Evolutionary conservation across 2,329 filamentous ascomycete species (phyloP), one percentile per base, ranked within the genome.

Genomic region (Verticillium alfalfae): DNA sequence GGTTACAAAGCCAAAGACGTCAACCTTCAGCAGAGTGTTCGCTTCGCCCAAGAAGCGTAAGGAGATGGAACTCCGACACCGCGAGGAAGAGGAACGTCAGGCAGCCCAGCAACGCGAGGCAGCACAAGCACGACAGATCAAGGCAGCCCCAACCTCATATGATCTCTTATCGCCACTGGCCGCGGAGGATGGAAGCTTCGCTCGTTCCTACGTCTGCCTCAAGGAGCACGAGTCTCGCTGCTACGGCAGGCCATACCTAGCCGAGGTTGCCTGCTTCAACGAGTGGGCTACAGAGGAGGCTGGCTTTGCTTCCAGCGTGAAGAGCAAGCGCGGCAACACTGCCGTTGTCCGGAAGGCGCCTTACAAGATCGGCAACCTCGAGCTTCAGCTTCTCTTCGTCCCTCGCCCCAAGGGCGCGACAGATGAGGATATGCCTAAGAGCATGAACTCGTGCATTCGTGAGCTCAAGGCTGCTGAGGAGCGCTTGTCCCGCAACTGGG

Each of bases 381-480:
- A 97, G 73, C 81, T 99, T 45, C 95, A 99, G 78, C 84, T 99
- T 9, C 82, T 99, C 15, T 99, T 97, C 70, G 93, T 99, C 1
- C 95, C 95, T 0, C 92, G 93, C 69, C 94, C 95, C 5, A 94
- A 92, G 79, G 90, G 90, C 55, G 84, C 88, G 36, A 88, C 87
- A 58, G 95, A 98, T 66, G 93, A 97, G 16, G 94, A 98, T 68
- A 97, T 99, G 92, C 95, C 95, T 60, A 98, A 98, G 87, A 97
- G 93, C 80, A 97, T 99, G 93, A 96, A 95, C 76, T 91, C 92
- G 54, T 97, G 93, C 74, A 90, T 98, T 68, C 86, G 95, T 18
- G 95, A 98, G 78, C 88, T 99, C 78, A 92, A 90, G 76, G 92
- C 94, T 59, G 93, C 94, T 2, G 93, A 97, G 73, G 90, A 91